These are phyloP conservation scores for Rhododendron mucronatum DNA, from an alignment of 148 eudicot genomes.

Conservation along the genomic window DNA sequence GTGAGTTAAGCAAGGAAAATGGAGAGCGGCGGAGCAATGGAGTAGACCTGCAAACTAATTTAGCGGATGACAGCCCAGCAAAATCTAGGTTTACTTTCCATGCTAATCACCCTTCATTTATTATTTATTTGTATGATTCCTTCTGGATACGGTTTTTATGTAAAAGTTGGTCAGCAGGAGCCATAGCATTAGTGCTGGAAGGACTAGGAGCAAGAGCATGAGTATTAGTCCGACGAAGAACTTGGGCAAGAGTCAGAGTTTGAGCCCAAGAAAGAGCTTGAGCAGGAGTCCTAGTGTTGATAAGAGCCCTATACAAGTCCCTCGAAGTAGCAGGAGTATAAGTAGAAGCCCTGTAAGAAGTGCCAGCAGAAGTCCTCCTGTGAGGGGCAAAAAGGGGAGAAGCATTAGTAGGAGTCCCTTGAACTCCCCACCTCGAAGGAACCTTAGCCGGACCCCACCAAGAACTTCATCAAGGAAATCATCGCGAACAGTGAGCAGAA, in stretches of 20 bases:
- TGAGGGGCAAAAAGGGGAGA: conserved; percentile 28
- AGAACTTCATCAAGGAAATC: conserved; percentile 54
- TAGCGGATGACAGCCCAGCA: conserved; percentile 54
- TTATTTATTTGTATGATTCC: conserved; percentile 23
- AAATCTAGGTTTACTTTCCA: conserved; percentile 56
- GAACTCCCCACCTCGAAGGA: conserved; percentile 46
- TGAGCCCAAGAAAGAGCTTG: conserved; percentile 28
- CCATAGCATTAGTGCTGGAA: conserved; percentile 55
- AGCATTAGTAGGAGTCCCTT: conserved; percentile 47
- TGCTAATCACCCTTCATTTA: conserved; percentile 16
- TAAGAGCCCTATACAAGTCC: conserved; percentile 34
- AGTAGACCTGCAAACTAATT: conserved; percentile 39
- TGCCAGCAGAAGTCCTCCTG: conserved; percentile 48
- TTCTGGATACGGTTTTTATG: conserved; percentile 24
- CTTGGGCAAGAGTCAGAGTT: conserved; percentile 45
- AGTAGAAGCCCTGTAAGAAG: conserved; percentile 48
- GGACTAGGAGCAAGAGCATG: conserved; percentile 59
- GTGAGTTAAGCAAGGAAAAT: conserved; percentile 53
- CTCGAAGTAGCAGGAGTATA: conserved; percentile 35
- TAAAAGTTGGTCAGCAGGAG: conserved; percentile 60
- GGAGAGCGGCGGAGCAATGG: conserved; percentile 65
- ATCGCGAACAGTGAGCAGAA: conserved; percentile 44
- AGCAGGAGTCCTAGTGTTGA: conserved; percentile 55
- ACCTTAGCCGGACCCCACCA: conserved; percentile 47
- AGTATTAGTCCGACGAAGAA: conserved; percentile 58